These are phyloP conservation scores for Pichiaceae sp. DNA, from an alignment of 1,139 yeast species.

Conservation along the genomic window DNA sequence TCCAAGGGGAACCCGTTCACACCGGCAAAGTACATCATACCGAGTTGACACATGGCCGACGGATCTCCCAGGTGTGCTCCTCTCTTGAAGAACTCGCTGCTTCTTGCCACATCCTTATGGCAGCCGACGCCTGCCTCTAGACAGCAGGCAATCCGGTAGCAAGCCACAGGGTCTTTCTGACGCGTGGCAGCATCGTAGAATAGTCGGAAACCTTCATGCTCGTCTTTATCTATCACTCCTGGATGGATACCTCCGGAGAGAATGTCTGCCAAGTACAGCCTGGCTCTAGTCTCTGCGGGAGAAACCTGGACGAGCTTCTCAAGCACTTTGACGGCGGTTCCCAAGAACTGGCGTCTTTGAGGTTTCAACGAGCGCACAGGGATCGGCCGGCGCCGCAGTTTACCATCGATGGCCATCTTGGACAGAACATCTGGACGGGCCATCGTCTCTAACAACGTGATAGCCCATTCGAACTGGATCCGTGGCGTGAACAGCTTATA, in stretches of 20 bases:
- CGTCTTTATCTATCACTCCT: conserved; percentile 44
- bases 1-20: conserved; percentile 28
- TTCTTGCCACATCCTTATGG: conserved; percentile 32
- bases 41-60: conserved; percentile 61
- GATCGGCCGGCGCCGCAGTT: conserved; percentile 26
- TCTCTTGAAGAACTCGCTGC: conserved; percentile 42
- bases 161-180: conserved; percentile 46
- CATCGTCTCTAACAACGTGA: conserved; percentile 36
- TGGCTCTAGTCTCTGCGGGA: conserved; percentile 35
- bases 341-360: conserved; percentile 46
- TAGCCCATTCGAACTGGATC: conserved; percentile 45
- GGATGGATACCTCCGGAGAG: conserved; percentile 47
- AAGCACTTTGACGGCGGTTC: conserved; percentile 48
- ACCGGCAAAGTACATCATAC: conserved; percentile 53
- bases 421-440: conserved; percentile 30
- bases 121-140: conserved; percentile 61
- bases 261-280: conserved; percentile 49
- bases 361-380: conserved; percentile 36
- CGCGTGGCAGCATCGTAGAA: conserved; percentile 47
- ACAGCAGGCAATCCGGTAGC: conserved; percentile 61
- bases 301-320: conserved; percentile 37
- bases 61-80: conserved; percentile 54
- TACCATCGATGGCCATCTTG: conserved; percentile 37
- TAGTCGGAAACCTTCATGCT: conserved; percentile 48
- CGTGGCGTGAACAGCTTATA: conserved; percentile 30